A percentile compares a stretch with the other conserved stretches of the same genome.
Evolutionary conservation across 148 eudicot genomes (phyloP).

Genomic region (Chenopodium quinoa): DNA sequence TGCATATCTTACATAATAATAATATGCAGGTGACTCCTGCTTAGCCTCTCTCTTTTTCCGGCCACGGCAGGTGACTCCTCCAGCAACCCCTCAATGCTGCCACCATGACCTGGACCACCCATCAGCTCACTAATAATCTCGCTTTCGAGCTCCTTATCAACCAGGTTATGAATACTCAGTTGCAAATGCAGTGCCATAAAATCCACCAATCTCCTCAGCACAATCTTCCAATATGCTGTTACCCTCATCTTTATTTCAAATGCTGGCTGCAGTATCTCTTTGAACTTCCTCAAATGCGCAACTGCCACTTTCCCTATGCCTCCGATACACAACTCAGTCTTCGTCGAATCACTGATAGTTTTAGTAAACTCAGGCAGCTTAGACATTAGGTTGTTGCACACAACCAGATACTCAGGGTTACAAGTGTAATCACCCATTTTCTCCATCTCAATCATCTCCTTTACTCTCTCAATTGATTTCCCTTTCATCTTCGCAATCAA

Average conservation of each 20-base stretch:
- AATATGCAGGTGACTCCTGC: constrained; percentile 22
- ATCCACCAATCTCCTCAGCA: constrained; percentile 44
- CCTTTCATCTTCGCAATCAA: constrained; percentile 30
- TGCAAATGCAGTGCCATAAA: constrained; percentile 46
- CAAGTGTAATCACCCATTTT: constrained; percentile 40
- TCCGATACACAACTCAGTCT: constrained; percentile 4
- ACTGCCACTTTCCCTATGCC: constrained; percentile 32
- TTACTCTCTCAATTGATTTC: constrained; percentile 19
- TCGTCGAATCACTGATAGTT: background rate
- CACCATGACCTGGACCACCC: constrained; percentile 16
- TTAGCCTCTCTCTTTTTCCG: constrained; percentile 40
- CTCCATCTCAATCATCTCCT: constrained; percentile 46
- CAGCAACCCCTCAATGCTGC: constrained; percentile 45
- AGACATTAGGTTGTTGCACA: constrained; percentile 30
- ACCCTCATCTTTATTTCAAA: constrained; percentile 34
- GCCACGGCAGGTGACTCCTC: constrained; percentile 47
- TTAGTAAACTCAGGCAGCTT: constrained; percentile 6
- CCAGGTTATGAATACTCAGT: constrained; percentile 33
- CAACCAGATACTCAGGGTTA: constrained; percentile 34
- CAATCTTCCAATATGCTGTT: constrained; percentile 47
- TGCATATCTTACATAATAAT: too few relatives aligned
- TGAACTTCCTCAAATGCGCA: constrained; percentile 26
- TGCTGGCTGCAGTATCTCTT: background rate
- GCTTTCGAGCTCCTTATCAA: constrained; percentile 37
- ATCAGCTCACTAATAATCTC: constrained; percentile 42